A percentile compares a stretch with the other conserved stretches of the same genome.
Evolutionary conservation across 2,329 filamentous ascomycete genomes (phyloP).

Genomic region (Achaetomium macrosporum): DNA sequence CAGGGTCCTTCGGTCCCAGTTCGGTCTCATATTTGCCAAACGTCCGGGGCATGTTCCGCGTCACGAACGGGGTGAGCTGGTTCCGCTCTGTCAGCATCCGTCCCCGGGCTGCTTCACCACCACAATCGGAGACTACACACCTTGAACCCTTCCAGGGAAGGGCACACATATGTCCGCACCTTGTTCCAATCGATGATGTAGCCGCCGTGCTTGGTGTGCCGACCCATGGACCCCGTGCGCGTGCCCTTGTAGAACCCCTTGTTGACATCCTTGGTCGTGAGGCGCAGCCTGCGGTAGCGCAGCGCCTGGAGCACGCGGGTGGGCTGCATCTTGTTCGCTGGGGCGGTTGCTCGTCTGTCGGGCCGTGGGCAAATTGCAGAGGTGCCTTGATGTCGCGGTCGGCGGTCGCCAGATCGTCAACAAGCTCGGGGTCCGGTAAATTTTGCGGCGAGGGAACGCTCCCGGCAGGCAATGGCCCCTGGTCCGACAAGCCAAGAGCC

Average conservation of each 20-base stretch:
- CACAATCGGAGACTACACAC: slow-evolving; percentile 39
- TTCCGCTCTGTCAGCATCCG: slow-evolving; percentile 6
- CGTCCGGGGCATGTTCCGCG: slow-evolving; percentile 48
- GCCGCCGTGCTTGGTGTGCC: slow-evolving; percentile 74
- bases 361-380: not conserved
- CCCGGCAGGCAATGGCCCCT: slow-evolving; percentile 8
- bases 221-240: slow-evolving; percentile 78
- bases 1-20: slow-evolving; percentile 53
- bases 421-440: slow-evolving; percentile 4
- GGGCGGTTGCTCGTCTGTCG: not conserved
- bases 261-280: slow-evolving; percentile 90
- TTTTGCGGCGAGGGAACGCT: slow-evolving; percentile 6
- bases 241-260: slow-evolving; percentile 98
- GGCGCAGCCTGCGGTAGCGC: slow-evolving; percentile 62
- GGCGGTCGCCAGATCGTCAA: not conserved
- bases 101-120: not conserved
- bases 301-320: slow-evolving; percentile 61
- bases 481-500: not conserved
- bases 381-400: not conserved
- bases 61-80: slow-evolving; percentile 76
- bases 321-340: slow-evolving; percentile 52
- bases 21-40: slow-evolving; percentile 48
- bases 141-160: slow-evolving; percentile 64
- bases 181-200: slow-evolving; percentile 81
- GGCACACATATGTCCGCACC: slow-evolving; percentile 85